Conservation (phyloP, 2,329 filamentous ascomycete genomes). For the Volutella citrinella region DNA sequence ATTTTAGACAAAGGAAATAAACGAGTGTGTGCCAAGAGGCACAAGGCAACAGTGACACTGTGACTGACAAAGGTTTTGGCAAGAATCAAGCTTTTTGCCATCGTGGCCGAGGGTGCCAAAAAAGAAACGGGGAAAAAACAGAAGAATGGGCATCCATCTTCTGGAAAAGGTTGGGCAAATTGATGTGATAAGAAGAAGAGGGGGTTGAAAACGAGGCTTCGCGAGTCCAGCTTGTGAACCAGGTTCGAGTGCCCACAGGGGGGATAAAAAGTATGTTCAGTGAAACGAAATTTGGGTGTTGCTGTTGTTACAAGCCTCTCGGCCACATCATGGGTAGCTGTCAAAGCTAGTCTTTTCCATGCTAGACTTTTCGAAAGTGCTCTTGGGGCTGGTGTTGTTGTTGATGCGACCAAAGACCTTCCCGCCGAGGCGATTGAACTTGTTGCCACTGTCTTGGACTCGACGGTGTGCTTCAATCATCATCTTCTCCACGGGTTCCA, state of each 20-base stretch:
- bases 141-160: too few species aligned
- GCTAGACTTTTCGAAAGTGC: constrained; percentile 51
- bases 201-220: too few species aligned
- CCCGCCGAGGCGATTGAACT: constrained; percentile 54
- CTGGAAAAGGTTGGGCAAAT: too few species aligned
- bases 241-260: too few species aligned
- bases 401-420: constrained; percentile 56
- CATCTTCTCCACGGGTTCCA: constrained; percentile 54
- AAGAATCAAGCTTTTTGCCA: neutral
- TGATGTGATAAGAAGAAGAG: too few species aligned
- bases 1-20: neutral
- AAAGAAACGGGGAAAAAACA: neutral
- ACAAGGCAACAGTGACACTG: too few species aligned
- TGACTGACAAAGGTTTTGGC: too few species aligned
- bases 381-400: constrained; percentile 48
- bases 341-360: constrained; percentile 47
- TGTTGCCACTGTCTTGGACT: constrained; percentile 42
- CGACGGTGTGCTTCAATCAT: constrained; percentile 50
- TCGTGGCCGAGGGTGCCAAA: neutral
- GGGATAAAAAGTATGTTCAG: constrained; percentile 23
- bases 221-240: too few species aligned
- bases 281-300: too few species aligned
- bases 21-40: too few species aligned
- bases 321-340: constrained; percentile 28
- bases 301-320: too few species aligned